Conservation (phyloP, 306 rosid species). For the Arachis stenosperma region DNA sequence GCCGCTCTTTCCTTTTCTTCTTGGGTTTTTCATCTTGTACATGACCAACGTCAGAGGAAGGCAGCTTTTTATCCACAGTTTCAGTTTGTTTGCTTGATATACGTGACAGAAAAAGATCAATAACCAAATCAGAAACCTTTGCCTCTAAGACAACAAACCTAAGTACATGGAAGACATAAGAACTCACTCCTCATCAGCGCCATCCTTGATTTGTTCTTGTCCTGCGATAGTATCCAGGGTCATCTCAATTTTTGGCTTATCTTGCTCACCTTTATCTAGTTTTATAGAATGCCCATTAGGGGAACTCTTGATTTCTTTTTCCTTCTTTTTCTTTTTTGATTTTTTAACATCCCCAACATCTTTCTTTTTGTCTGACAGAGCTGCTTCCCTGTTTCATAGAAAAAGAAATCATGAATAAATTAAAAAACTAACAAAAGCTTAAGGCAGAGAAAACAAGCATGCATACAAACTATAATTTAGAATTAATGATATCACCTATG, state of each 20-base stretch:
- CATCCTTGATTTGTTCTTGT: slow-evolving; percentile 37
- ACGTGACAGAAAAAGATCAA: slow-evolving; percentile 28
- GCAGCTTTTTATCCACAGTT: slow-evolving; percentile 27
- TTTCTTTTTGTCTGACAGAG: slow-evolving; percentile 2
- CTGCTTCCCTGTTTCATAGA: slow-evolving; percentile 21
- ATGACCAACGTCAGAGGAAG: slow-evolving; percentile 34
- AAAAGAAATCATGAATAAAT: slow-evolving; percentile 27
- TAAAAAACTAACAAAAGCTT: slow-evolving; percentile 1
- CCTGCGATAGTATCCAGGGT: slow-evolving; percentile 31
- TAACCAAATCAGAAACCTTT: slow-evolving; percentile 30
- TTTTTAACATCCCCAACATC: slow-evolving; percentile 39
- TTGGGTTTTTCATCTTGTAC: slow-evolving; percentile 39
- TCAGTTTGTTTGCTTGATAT: slow-evolving; percentile 35
- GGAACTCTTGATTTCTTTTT: slow-evolving; percentile 8
- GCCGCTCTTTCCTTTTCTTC: slow-evolving; percentile 43
- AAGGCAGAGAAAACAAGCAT: slow-evolving; percentile 15
- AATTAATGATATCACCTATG: slow-evolving; percentile 40
- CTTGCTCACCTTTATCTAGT: slow-evolving; percentile 24
- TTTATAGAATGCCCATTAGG: slow-evolving; percentile 28
- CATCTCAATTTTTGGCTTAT: slow-evolving; percentile 34
- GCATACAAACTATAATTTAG: slow-evolving; percentile 5
- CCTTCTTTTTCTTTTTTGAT: slow-evolving; percentile 40
- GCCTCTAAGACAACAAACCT: slow-evolving; percentile 21
- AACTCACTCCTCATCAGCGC: slow-evolving; percentile 46
- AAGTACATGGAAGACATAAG: slow-evolving; percentile 19